Evolutionary conservation across 306 rosid genomes (phyloP).

Genomic region (Carpinus fangiana): DNA sequence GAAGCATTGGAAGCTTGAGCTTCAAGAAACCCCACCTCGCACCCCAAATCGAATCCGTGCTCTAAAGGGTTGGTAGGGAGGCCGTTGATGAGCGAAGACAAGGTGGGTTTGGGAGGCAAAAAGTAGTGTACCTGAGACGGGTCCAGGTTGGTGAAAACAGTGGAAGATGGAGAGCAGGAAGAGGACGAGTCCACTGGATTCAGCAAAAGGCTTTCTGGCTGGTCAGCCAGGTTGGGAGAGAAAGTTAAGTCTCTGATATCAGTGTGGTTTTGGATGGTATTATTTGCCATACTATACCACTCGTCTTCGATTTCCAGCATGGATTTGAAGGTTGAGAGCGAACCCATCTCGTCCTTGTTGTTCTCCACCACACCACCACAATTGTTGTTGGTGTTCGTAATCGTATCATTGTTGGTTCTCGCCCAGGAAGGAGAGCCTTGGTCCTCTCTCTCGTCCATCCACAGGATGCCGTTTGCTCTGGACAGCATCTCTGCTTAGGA

Average conservation of each 20-base stretch:
- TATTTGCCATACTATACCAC: constrained; percentile 54
- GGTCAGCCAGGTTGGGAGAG: constrained; percentile 40
- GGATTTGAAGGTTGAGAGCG: constrained; percentile 61
- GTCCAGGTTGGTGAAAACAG: constrained; percentile 59
- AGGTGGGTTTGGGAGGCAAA: constrained; percentile 52
- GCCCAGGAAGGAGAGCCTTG: constrained; percentile 52
- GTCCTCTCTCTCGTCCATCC: constrained; percentile 57
- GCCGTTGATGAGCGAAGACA: constrained; percentile 52
- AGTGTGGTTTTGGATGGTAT: constrained; percentile 31
- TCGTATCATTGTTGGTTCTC: constrained; percentile 22
- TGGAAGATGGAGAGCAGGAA: constrained; percentile 69
- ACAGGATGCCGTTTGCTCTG: constrained; percentile 41
- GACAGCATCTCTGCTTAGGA: constrained; percentile 44
- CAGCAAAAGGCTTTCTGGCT: constrained; percentile 45
- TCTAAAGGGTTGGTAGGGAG: constrained; percentile 42
- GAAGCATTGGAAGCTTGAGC: constrained; percentile 47
- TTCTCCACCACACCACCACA: constrained; percentile 15
- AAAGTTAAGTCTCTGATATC: constrained; percentile 44
- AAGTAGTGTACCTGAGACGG: constrained; percentile 62
- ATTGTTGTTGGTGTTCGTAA: neutral
- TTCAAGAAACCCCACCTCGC: constrained; percentile 51
- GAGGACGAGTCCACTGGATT: constrained; percentile 67
- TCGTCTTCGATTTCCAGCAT: constrained; percentile 65
- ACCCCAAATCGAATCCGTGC: constrained; percentile 52
- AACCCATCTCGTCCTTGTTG: constrained; percentile 40